Evolutionary conservation across 2,329 filamentous ascomycete species (phyloP).

Genomic region (Xylariaceae sp.): DNA sequence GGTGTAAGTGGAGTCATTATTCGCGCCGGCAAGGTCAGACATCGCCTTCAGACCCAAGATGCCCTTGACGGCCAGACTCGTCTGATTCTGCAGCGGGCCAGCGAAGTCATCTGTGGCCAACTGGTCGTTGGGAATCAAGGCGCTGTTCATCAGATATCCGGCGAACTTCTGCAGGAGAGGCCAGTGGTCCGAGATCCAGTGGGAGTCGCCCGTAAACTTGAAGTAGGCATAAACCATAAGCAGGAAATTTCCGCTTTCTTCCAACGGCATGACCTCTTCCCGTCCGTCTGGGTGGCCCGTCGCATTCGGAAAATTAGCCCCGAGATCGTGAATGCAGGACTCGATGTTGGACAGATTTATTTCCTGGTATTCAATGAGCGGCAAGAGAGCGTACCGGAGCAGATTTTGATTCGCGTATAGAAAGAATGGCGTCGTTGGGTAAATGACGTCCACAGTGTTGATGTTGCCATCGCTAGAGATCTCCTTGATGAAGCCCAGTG

Average conservation of each 20-base stretch:
- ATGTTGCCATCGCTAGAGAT: constrained; percentile 76
- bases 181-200: constrained; percentile 48
- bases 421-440: constrained; percentile 78
- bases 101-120: constrained; percentile 72
- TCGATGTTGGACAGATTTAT: constrained; percentile 76
- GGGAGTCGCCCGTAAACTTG: constrained; percentile 27
- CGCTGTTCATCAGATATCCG: constrained; percentile 63
- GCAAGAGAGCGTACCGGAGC: constrained; percentile 70
- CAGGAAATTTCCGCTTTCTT: constrained; percentile 68
- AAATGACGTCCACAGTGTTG: constrained; percentile 81
- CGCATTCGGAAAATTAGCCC: constrained; percentile 64
- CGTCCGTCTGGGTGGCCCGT: constrained; percentile 64
- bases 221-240: constrained; percentile 55
- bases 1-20: constrained; percentile 53
- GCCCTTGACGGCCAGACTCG: constrained; percentile 70
- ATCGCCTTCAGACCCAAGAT: constrained; percentile 76
- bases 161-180: constrained; percentile 65
- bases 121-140: constrained; percentile 61
- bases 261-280: constrained; percentile 69
- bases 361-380: constrained; percentile 70
- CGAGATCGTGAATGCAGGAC: constrained; percentile 71
- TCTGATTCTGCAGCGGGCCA: constrained; percentile 64
- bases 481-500: constrained; percentile 74
- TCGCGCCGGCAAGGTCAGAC: constrained; percentile 51
- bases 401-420: constrained; percentile 75